These are phyloP conservation scores for Adenanthera pavonina DNA, from an alignment of 306 rosid genomes.

Conservation along the genomic window DNA sequence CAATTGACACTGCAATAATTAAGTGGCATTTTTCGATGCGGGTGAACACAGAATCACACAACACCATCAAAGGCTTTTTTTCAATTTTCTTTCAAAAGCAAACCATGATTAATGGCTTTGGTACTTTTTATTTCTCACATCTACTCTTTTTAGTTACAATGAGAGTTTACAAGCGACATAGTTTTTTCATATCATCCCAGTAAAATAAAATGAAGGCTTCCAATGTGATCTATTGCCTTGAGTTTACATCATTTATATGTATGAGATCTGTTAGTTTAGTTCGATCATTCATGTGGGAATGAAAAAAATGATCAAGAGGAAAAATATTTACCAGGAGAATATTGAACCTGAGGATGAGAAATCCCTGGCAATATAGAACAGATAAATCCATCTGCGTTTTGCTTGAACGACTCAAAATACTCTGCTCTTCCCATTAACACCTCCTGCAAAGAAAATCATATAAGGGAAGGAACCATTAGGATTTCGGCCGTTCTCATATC, in stretches of 20 bases:
- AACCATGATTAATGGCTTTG: slow-evolving; percentile 45
- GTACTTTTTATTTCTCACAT: background rate
- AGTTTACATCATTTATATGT: too few relatives aligned
- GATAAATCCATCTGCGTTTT: slow-evolving; percentile 87
- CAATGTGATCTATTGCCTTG: background rate
- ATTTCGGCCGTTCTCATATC: background rate
- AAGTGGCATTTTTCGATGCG: slow-evolving; percentile 34
- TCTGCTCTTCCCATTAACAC: slow-evolving; percentile 92
- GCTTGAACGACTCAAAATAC: slow-evolving; percentile 80
- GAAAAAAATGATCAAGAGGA: background rate
- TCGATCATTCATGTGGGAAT: background rate
- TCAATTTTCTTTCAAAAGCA: slow-evolving; percentile 6
- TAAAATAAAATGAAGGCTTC: background rate
- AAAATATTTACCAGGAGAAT: slow-evolving; percentile 77
- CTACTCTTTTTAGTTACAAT: background rate
- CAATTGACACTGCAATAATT: slow-evolving; percentile 1
- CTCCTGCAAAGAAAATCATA: slow-evolving; percentile 55
- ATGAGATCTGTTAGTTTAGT: background rate
- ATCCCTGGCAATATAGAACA: slow-evolving; percentile 89
- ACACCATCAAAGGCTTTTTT: slow-evolving; percentile 44
- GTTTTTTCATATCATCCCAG: background rate
- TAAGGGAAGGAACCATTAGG: background rate
- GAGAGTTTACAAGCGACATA: too few relatives aligned
- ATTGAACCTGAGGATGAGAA: slow-evolving; percentile 90
- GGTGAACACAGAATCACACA: slow-evolving; percentile 19